Evolutionary conservation across 164 flowering plant genomes (phyloP).

Genomic region (Tetrastigma voinierianum): DNA sequence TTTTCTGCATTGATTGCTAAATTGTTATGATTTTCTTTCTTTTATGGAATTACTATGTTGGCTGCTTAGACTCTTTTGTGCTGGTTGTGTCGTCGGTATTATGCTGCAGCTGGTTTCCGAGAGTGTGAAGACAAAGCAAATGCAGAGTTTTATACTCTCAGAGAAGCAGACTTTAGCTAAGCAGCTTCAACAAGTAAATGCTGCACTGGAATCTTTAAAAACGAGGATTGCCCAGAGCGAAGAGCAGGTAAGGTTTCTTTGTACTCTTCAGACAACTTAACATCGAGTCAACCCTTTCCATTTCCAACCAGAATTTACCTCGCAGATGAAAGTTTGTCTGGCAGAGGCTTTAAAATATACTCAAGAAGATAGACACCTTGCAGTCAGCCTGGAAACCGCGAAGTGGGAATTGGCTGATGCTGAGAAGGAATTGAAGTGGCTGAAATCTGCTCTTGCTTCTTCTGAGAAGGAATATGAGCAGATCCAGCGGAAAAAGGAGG

Average conservation of each 20-base stretch:
- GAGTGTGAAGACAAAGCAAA: conserved; percentile 86
- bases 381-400: conserved; percentile 56
- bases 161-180: conserved; percentile 75
- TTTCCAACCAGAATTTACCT: conserved; percentile 5
- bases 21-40: neutral
- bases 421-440: conserved; percentile 93
- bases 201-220: conserved; percentile 58
- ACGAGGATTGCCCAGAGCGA: conserved; percentile 54
- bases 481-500: conserved; percentile 51
- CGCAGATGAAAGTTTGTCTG: conserved; percentile 68
- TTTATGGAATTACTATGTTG: neutral
- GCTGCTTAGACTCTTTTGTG: conserved; percentile 1
- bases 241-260: conserved; percentile 61
- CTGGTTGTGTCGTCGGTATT: conserved; percentile 2
- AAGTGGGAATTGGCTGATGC: conserved; percentile 80
- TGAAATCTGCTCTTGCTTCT: conserved; percentile 61
- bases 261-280: neutral
- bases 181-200: conserved; percentile 70
- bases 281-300: neutral
- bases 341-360: conserved; percentile 54
- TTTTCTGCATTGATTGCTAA: neutral
- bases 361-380: conserved; percentile 65
- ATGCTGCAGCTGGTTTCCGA: conserved; percentile 82
- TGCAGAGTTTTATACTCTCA: conserved; percentile 51
- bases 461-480: conserved; percentile 93